phyloP scores from a whole-genome alignment of 2,329 filamentous ascomycete species.

The Thielaviopsis musarum region DNA sequence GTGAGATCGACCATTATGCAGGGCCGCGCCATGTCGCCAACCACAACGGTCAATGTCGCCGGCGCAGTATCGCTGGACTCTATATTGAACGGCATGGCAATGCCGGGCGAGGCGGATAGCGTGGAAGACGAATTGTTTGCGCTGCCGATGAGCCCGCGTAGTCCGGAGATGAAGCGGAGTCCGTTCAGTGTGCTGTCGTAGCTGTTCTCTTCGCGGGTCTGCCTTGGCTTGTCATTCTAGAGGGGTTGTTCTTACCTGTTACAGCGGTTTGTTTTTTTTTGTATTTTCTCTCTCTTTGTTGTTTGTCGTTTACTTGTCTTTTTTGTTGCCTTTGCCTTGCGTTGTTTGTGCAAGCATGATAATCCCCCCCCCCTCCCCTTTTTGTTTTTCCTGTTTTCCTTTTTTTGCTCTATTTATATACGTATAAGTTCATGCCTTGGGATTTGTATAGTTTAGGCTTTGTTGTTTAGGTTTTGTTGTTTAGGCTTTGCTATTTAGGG shows the following conservation, averaged over 20 bases:
- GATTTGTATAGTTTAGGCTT: neutral
- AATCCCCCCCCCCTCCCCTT: neutral
- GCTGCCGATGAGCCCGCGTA: slow-evolving; percentile 69
- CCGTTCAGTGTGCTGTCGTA: slow-evolving; percentile 47
- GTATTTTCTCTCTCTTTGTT: neutral
- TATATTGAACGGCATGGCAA: slow-evolving; percentile 4
- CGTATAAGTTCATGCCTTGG: no score
- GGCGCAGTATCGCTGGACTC: slow-evolving; percentile 8
- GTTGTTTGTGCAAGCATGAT: neutral
- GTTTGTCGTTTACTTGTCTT: neutral
- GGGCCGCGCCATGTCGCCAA: slow-evolving; percentile 10
- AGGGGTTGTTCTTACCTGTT: neutral
- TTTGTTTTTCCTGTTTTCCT: neutral
- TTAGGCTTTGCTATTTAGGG: no score
- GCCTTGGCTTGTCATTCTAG: neutral
- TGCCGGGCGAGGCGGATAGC: neutral
- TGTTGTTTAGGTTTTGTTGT: no score
- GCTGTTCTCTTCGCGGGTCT: neutral
- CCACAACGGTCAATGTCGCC: slow-evolving; percentile 2
- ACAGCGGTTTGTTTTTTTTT: slow-evolving; percentile 1
- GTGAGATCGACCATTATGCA: slow-evolving; percentile 11
- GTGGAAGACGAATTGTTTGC: slow-evolving; percentile 74
- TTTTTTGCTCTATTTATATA: neutral
- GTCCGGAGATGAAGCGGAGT: slow-evolving; percentile 70
- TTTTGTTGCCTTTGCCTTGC: neutral